These are phyloP conservation scores for Lentinus tigrinus DNA, from an alignment of 768 basidiomycete genomes.

Conservation along the genomic window DNA sequence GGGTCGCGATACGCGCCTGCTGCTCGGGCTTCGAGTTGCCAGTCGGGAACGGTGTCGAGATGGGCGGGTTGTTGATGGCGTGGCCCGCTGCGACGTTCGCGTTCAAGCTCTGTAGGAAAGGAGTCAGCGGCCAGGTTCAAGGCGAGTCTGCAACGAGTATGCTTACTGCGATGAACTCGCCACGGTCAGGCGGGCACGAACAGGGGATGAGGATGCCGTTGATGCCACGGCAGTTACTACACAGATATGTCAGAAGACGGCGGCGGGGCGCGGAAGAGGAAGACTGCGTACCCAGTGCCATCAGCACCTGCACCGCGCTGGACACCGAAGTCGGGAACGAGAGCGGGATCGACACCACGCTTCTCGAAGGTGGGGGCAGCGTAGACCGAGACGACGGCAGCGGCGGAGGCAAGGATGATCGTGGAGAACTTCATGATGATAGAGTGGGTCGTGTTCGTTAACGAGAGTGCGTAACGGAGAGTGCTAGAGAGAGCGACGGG, in stretches of 20 bases:
- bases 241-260: neutral
- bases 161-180: constrained; percentile 14
- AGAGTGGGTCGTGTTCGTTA: neutral
- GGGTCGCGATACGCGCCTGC: constrained; percentile 56
- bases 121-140: too few species aligned
- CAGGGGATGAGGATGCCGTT: constrained; percentile 37
- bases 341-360: constrained; percentile 16
- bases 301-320: constrained; percentile 14
- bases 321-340: constrained; percentile 22
- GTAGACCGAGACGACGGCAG: constrained; percentile 12
- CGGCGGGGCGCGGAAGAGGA: too few species aligned
- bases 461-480: neutral
- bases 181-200: constrained; percentile 33
- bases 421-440: constrained; percentile 36
- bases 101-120: constrained; percentile 10
- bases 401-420: constrained; percentile 28
- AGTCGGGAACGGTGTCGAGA: constrained; percentile 61
- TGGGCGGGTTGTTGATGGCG: constrained; percentile 61
- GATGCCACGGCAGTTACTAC: constrained; percentile 31
- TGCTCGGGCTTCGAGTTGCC: constrained; percentile 53
- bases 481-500: constrained; percentile 18
- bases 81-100: constrained; percentile 60
- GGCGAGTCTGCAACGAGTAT: neutral
- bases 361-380: constrained; percentile 7
- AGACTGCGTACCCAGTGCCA: constrained; percentile 8